Base-by-base conservation (phyloP, 192 early-diverging fungal species). In the Backusella luteola region DNA sequence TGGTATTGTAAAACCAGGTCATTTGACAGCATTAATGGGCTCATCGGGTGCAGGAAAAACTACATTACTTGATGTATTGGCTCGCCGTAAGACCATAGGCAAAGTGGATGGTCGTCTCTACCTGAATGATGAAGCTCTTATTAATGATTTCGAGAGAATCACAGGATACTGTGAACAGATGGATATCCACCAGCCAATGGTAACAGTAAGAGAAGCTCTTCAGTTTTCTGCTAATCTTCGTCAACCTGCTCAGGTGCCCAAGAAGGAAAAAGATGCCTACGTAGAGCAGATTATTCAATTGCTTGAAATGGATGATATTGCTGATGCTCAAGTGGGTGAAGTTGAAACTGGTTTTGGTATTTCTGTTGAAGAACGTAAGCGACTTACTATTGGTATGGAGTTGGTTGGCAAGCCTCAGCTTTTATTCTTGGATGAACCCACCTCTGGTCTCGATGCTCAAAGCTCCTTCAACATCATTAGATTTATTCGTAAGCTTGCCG, bases 351-450 rank as follows among this genome's bases (percentile, higher is more conserved):
- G 87, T 38, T 82, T 92, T 77, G 95, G 95, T 69, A 94, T 96
- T 66, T 93, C 91, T 26, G 90, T 95, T 19, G 95, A 94, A 72
- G 94, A 97, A 84, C 93, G 93, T 79, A 92, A 95, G 76, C 90
- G 95, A 23, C 84, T 97, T 39, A 93, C 92, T 19, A 94, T 98
- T 66, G 96, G 91, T 39, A 87, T 94, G 41, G 94, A 97, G 78
- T 84, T 97, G 39, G 90, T 96, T 6, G 87, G 94, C 9, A 86
- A 91, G 83, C 91, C 92, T 19, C 87, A 90, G 73, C 79, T 93
- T 29, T 85, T 97, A 36, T 94, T 97, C 83, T 85, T 96, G 76
- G 95, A 96, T 83, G 96, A 93, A 80, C 96, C 96, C 23, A 96
- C 94, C 1, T 94, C 92, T 34, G 96, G 96, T n/a, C 81, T 93